Evolutionary conservation across 1,284 basidiomycete species (phyloP), one percentile per base, ranked within the genome.

Genomic region (Sphaerobolus stellatus): DNA sequence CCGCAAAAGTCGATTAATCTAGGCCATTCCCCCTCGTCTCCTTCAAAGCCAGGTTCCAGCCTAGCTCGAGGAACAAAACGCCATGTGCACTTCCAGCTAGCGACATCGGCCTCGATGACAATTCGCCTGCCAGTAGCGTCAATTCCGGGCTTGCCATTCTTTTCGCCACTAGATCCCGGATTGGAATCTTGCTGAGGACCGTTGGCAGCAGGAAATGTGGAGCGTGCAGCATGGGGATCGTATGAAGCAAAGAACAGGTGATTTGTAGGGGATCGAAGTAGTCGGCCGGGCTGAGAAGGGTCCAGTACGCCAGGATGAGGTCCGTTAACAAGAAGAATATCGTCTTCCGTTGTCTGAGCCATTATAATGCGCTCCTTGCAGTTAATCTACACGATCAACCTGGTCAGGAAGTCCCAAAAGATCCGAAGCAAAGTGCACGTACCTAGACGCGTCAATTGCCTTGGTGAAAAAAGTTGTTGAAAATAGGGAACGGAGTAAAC

Each of bases 41-140:
- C 49, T 40, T 66, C 64, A 5, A 80, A 79, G 4, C 78, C 81
- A 3, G 76, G 74, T 44, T 80, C 81, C 52, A 73, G 68, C 45
- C 73, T 76, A 6, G 88, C 87, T 45, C 76, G 80, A 27, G 88
- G 88, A 13, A 90, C 85, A 67, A 86, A 90, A 44, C 88, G 76
- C 88, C 88, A 90, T 55, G 75, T 76, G 50, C 71, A 77, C 29
- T 73, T 70, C 14, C 52, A 30, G 9, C 80, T 81, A 24, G 73
- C 73, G 0, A 79, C 73, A 2, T 76, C 69, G 2, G 75, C 81
- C 69, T 90, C 88, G 38, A 89, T 73, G 1, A 90, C 85, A 61
- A 90, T 74, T 47, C 88, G 84, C 66, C 45, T 50, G 4, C 48
- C 36, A n/a, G n/a, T n/a, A n/a, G n/a, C n/a, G 27, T 45, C 31